Base-by-base conservation (phyloP, 176 grass and related monocot genomes). In the Chloris gayana region DNA sequence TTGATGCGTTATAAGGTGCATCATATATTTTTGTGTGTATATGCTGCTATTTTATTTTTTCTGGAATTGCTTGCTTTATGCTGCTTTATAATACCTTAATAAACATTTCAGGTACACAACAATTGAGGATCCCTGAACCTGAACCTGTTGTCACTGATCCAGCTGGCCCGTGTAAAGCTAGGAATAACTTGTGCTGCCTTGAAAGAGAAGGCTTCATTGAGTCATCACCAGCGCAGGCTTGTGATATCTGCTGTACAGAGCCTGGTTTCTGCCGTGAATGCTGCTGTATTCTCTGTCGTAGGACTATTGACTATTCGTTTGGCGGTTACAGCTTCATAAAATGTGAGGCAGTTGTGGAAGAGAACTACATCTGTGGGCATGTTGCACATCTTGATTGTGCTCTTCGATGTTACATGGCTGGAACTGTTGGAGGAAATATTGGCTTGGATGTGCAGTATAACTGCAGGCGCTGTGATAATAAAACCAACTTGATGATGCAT, bases 401-500 rank as follows among this genome's bases (percentile, higher is more conserved):
- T 81, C 96, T 93, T 82, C 72, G 75, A 21, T 88, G 70, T 85
- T 95, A 79, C 69, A 89, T 99, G 96, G 90, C 90, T 84, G 96
- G 96, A 73, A 93, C 92, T 60, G 93, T 99, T 84, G 96, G 96
- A 61, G 96, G 92, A 84, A 67, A 30, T 39, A 88, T 99, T 37
- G 88, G 63, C 61, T 80, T 99, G 72, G 88, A 99, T 86, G 84
- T 92, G 15, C 90, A 99, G 76, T 99, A 99, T 86, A 89, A 82
- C 39, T 99, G 96, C 77, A 88, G 92, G 73, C 60, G 84, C 19
- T 99, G 96, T 79, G 96, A 99, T 67, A 95, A 91, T 84, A 99
- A 89, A 90, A 93, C 77, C 14, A 88, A 99, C 59, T 76, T 99
- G 42, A 81, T 99, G 78, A 78, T 74, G 51, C 88, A 95, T 82